Evolutionary conservation across 2,329 filamentous ascomycete species (phyloP), one percentile per base, ranked within the genome.

Genomic region (Penicillium sp.): DNA sequence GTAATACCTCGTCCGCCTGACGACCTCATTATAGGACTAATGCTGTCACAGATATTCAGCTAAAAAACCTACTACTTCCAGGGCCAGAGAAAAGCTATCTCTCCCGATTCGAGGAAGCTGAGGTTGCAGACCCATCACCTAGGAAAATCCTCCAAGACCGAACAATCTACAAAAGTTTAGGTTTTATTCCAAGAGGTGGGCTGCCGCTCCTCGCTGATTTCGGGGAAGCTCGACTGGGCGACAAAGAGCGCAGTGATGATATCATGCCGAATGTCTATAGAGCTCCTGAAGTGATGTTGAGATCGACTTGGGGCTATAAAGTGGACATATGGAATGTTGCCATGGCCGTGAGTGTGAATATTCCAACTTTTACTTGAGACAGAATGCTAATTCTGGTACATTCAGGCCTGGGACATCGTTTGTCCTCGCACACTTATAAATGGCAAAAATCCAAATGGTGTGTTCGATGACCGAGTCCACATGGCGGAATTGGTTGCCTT

Each of bases 261-360:
- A 53, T 71, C 62, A 50, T 81, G 44, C 63, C 65, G 1, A 58
- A 63, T 51, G 42, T 64, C 35, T 38, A 66, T 36, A 55, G 64
- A 50, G 61, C 62, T 8, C 64, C 64, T 22, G 64, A 79, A 54
- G 72, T 78, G 8, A 74, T 77, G 23, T 51, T 79, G 4, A 60
- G 68, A 54, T 60, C 62, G 0, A 61, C 68, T 0, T 79, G 74
- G 75, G 63, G 58, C 1, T 75, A 73, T 42, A 54, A 65, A 9
- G 59, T 77, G 22, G 75, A 79, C 56, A 74, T 78, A 42, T 79
- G 75, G 75, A 77, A 74, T 47, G 61, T 69, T 3, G 75, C 73
- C 0, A 68, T 66, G 40, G 70, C 78, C 73, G 74, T 76, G 60
- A 61, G 68, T 46, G 14, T 44, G 27, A 45, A 32, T 38, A 27